phyloP scores from a whole-genome alignment of 352 stramenopile species.

The Phytophthora fragariae region DNA sequence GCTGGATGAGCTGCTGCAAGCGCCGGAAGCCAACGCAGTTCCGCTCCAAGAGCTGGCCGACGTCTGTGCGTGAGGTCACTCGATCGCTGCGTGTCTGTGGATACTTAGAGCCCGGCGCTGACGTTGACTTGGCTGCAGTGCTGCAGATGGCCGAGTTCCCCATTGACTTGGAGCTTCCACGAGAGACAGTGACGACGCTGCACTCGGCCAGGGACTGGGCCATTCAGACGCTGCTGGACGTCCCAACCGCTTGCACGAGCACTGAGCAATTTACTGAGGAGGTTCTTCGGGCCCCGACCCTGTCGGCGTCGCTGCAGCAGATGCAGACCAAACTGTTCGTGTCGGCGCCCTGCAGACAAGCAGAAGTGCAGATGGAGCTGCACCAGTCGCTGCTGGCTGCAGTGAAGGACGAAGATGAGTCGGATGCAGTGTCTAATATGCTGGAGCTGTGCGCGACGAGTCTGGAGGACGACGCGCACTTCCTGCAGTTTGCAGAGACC shows the following conservation, averaged over 20 bases:
- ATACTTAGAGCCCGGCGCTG: neutral
- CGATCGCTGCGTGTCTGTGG: neutral
- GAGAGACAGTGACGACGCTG: slow-evolving; percentile 29
- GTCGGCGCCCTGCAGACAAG: slow-evolving; percentile 30
- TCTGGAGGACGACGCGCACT: slow-evolving; percentile 37
- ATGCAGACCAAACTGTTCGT: slow-evolving; percentile 50
- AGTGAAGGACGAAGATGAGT: slow-evolving; percentile 20
- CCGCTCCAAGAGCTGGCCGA: slow-evolving; percentile 42
- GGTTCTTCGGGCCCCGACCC: slow-evolving; percentile 6
- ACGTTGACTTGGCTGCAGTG: slow-evolving; percentile 29
- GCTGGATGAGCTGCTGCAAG: slow-evolving; percentile 33
- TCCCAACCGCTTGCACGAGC: slow-evolving; percentile 13
- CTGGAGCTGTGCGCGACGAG: slow-evolving; percentile 42
- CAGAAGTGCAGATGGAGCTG: slow-evolving; percentile 39
- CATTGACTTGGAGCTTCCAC: slow-evolving; percentile 27
- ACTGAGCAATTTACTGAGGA: neutral
- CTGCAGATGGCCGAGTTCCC: slow-evolving; percentile 55
- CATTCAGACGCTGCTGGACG: slow-evolving; percentile 48
- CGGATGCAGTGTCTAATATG: slow-evolving; percentile 17
- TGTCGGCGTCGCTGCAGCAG: slow-evolving; percentile 38
- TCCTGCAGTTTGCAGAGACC: slow-evolving; percentile 39
- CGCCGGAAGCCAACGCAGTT: slow-evolving; percentile 20
- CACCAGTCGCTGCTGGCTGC: slow-evolving; percentile 38
- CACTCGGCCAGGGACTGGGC: slow-evolving; percentile 43
- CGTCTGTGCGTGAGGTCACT: slow-evolving; percentile 37